Percentiles rank a stretch among this genome's conserved stretches.
Conservation (phyloP, 1,284 basidiomycete genomes). For the Naganishia cerealis region DNA sequence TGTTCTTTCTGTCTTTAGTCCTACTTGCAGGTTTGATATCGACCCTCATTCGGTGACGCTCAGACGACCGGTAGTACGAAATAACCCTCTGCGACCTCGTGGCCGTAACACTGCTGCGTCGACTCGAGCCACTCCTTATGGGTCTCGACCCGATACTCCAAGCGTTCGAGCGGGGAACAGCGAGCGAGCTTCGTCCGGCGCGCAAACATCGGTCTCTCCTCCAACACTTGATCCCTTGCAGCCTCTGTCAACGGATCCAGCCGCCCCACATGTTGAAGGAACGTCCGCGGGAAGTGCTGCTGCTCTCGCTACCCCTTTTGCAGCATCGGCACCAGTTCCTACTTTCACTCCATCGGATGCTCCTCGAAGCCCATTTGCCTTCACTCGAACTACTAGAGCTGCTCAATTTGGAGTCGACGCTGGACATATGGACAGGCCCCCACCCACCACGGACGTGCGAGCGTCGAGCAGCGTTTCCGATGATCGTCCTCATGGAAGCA, state of each 20-base stretch:
- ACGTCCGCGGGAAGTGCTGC: background rate
- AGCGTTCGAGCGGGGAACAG: background rate
- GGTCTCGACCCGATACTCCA: conserved; percentile 4
- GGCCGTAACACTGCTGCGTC: conserved; percentile 9
- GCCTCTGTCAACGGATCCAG: background rate
- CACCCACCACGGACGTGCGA: background rate
- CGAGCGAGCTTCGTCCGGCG: background rate
- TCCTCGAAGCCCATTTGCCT: conserved; percentile 21
- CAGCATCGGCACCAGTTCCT: background rate
- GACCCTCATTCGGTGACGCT: conserved; percentile 48
- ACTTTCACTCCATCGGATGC: conserved; percentile 14
- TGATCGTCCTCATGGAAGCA: background rate
- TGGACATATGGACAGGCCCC: conserved; percentile 21
- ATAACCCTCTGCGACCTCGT: conserved; percentile 39
- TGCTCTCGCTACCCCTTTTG: background rate
- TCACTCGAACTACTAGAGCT: conserved; percentile 9
- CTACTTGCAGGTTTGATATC: conserved; percentile 52
- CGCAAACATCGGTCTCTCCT: background rate
- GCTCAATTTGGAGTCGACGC: background rate
- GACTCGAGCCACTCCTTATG: conserved; percentile 15
- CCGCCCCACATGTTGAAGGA: background rate
- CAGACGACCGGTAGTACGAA: conserved; percentile 38
- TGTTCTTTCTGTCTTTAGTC: conserved; percentile 39
- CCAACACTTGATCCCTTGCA: background rate
- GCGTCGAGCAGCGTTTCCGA: background rate